These are phyloP conservation scores for Forsythia suspensa DNA, from an alignment of 257 asterid species.

Conservation along the genomic window DNA sequence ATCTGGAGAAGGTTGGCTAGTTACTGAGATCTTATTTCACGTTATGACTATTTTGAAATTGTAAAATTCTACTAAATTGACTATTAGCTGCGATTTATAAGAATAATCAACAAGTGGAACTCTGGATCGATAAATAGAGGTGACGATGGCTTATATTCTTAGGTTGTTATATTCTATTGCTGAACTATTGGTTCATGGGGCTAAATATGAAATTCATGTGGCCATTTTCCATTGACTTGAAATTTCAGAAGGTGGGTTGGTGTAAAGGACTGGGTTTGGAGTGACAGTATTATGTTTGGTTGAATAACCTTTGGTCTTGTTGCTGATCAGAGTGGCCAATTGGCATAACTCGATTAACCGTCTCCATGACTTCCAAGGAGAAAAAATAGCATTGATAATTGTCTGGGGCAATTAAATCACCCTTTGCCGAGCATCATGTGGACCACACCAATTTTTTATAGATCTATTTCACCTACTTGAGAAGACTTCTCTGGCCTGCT, in stretches of 20 bases:
- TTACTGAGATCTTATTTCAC: not conserved
- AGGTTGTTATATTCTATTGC: not conserved
- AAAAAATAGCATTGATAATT: not conserved
- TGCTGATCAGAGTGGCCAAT: not conserved
- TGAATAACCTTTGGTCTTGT: not conserved
- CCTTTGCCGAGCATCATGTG: not conserved
- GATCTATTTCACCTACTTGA: not conserved
- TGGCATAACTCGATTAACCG: not conserved
- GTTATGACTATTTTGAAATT: not conserved
- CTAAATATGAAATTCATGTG: not conserved
- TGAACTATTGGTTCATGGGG: not conserved
- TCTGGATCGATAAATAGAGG: not conserved
- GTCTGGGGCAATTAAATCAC: not conserved
- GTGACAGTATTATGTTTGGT: not conserved
- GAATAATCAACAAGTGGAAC: not conserved
- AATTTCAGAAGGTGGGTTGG: not conserved
- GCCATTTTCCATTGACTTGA: not conserved
- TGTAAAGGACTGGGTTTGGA: not conserved
- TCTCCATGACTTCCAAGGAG: not conserved
- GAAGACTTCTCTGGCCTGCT: not conserved
- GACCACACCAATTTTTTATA: not conserved
- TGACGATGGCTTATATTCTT: not conserved
- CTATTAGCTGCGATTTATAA: not conserved
- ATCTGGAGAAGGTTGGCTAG: not conserved
- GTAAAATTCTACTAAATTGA: not conserved